phyloP scores from a whole-genome alignment of 208 protist species.

The Herpetomonas samuelpessoai region DNA sequence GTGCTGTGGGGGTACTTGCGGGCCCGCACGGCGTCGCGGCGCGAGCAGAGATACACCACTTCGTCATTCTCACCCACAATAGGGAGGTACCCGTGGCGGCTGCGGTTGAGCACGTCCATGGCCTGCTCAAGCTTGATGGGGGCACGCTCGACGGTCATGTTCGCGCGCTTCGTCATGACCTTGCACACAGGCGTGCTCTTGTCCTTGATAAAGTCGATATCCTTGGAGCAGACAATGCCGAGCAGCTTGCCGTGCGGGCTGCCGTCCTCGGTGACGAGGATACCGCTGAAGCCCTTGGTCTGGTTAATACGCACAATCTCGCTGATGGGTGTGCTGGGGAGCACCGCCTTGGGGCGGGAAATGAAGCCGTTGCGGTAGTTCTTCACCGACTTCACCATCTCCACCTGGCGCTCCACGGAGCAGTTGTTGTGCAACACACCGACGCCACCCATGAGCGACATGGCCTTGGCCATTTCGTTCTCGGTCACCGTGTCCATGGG shows the following conservation, averaged over 20 bases:
- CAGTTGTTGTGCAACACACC: constrained; percentile 97
- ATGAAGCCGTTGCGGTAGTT: constrained; percentile 98
- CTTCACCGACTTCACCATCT: constrained; percentile 94
- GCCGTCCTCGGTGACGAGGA: constrained; percentile 96
- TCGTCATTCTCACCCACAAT: constrained; percentile 93
- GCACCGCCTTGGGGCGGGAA: constrained; percentile 91
- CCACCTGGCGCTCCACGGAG: constrained; percentile 88
- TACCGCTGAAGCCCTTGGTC: constrained; percentile 94
- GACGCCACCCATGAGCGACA: constrained; percentile 95
- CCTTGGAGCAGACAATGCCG: constrained; percentile 96
- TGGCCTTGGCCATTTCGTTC: constrained; percentile 84
- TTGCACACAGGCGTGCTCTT: constrained; percentile 57
- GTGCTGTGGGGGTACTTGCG: constrained; percentile 82
- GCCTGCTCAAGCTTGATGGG: constrained; percentile 93
- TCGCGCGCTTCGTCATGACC: constrained; percentile 84
- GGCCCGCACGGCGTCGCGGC: constrained; percentile 81
- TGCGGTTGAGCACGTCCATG: constrained; percentile 93
- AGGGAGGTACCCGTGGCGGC: constrained; percentile 95
- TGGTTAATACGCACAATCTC: constrained; percentile 92
- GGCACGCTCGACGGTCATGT: constrained; percentile 79
- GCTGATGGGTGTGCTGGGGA: constrained; percentile 75
- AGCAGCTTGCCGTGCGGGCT: constrained; percentile 93
- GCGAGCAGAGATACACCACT: constrained; percentile 91
- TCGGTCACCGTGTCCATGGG: constrained; percentile 97
- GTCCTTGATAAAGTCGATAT: constrained; percentile 97